Conservation (phyloP, 1,284 basidiomycete genomes). For the Ceratobasidium sp. region DNA sequence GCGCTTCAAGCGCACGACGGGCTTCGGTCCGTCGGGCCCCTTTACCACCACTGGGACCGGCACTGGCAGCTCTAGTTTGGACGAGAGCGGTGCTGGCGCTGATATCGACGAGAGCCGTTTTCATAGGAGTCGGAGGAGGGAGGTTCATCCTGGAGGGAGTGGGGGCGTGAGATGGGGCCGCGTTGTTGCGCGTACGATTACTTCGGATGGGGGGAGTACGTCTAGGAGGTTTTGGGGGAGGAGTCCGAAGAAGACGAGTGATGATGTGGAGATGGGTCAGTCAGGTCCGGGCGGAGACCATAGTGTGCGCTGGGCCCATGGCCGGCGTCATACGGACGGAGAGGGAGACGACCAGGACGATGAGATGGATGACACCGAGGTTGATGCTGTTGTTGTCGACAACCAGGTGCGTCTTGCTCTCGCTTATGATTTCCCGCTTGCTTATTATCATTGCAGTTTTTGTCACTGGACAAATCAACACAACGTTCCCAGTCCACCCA, state of each 20-base stretch:
- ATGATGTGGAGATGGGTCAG: constrained; percentile 36
- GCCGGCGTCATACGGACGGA: not conserved
- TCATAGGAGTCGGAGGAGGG: not conserved
- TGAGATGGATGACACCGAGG: constrained; percentile 57
- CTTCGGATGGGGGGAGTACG: constrained; percentile 34
- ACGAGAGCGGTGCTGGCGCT: constrained; percentile 4
- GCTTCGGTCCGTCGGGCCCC: constrained; percentile 16
- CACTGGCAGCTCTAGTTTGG: constrained; percentile 33
- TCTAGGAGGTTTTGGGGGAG: constrained; percentile 18
- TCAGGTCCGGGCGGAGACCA: constrained; percentile 1
- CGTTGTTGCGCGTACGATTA: constrained; percentile 27
- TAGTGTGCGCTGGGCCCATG: constrained; percentile 15
- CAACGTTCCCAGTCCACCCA: constrained; percentile 38
- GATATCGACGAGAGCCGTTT: constrained; percentile 6
- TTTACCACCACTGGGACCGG: constrained; percentile 29
- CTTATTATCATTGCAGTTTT: constrained; percentile 27
- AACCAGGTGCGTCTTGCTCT: constrained; percentile 56
- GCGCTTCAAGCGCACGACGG: constrained; percentile 37
- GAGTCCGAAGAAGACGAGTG: not conserved
- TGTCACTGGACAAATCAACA: constrained; percentile 51
- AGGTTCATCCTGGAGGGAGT: not conserved
- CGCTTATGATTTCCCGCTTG: not conserved
- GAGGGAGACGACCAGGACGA: constrained; percentile 21
- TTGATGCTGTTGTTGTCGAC: constrained; percentile 81
- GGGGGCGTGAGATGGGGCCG: constrained; percentile 32